phyloP scores from a whole-genome alignment of 306 rosid species.

The Carpinus fangiana region DNA sequence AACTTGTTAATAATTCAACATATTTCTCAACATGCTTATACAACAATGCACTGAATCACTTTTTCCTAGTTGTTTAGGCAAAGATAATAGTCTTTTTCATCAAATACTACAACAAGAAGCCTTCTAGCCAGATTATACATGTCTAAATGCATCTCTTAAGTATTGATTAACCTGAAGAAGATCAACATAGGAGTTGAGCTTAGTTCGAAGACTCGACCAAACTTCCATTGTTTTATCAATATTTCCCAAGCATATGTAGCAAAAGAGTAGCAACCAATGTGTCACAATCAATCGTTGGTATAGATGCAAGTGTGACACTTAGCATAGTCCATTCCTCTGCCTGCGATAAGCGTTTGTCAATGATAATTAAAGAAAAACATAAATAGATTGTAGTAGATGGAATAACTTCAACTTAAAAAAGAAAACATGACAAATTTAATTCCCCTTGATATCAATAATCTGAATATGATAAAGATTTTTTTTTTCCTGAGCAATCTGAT shows the following conservation, averaged over 20 bases:
- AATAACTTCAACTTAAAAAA: conserved; percentile 31
- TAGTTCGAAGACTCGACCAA: conserved; percentile 82
- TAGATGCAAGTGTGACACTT: conserved; percentile 93
- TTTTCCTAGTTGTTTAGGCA: conserved; percentile 94
- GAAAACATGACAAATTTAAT: conserved; percentile 41
- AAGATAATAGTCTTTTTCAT: conserved; percentile 98
- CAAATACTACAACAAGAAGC: conserved; percentile 68
- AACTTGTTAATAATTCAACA: conserved; percentile 93
- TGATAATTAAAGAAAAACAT: too few species aligned
- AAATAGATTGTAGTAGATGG: too few species aligned
- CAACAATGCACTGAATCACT: conserved; percentile 82
- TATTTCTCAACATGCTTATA: conserved; percentile 98
- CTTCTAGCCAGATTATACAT: conserved; percentile 22
- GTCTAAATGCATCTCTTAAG: conserved; percentile 14
- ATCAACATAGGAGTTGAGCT: conserved; percentile 74
- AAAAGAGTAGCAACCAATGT: conserved; percentile 91
- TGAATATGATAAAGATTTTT: conserved; percentile 13
- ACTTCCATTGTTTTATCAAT: conserved; percentile 95
- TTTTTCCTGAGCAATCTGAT: conserved; percentile 14
- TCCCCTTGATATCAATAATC: too few species aligned
- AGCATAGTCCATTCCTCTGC: conserved; percentile 76
- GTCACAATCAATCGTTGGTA: conserved; percentile 78
- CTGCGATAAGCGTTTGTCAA: too few species aligned
- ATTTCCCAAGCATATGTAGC: conserved; percentile 95
- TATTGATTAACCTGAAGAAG: conserved; percentile 78